These are phyloP conservation scores for Phytopythium chamaehyphon DNA, from an alignment of 352 stramenopile species.

Conservation along the genomic window DNA sequence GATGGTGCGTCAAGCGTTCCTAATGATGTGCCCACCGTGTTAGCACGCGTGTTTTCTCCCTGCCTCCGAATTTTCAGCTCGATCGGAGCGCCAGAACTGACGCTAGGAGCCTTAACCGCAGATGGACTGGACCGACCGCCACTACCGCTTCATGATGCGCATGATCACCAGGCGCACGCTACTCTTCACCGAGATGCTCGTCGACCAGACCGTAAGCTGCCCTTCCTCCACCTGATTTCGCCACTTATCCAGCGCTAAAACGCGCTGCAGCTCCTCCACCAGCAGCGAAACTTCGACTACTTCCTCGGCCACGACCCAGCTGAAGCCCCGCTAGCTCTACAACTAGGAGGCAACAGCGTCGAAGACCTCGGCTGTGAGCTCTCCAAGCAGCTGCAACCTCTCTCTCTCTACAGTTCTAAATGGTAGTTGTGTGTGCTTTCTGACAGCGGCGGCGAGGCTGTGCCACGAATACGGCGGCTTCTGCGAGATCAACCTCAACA, in stretches of 20 bases:
- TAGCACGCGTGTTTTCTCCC: not conserved
- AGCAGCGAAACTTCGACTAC: constrained; percentile 84
- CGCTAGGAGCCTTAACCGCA: constrained; percentile 16
- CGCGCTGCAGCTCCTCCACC: constrained; percentile 58
- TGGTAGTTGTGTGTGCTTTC: not conserved
- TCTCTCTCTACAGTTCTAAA: not conserved
- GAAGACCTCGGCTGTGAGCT: constrained; percentile 63
- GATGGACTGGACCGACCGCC: constrained; percentile 98
- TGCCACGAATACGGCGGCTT: constrained; percentile 87
- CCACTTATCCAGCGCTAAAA: not conserved
- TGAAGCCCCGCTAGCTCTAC: constrained; percentile 90
- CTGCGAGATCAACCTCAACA: constrained; percentile 96
- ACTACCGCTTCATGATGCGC: constrained; percentile 93
- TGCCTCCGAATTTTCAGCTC: not conserved
- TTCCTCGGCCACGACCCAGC: constrained; percentile 82
- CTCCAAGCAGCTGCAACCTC: not conserved
- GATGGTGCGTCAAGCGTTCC: constrained; percentile 37
- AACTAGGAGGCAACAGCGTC: constrained; percentile 92
- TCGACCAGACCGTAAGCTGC: constrained; percentile 90
- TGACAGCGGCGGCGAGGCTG: constrained; percentile 61
- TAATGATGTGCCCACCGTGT: not conserved
- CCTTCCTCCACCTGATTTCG: not conserved
- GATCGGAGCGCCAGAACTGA: no score
- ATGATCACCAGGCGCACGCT: constrained; percentile 92
- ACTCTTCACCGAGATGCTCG: constrained; percentile 99